Base-by-base conservation (phyloP, 345 rosid species). In the Syzygium aqueum region DNA sequence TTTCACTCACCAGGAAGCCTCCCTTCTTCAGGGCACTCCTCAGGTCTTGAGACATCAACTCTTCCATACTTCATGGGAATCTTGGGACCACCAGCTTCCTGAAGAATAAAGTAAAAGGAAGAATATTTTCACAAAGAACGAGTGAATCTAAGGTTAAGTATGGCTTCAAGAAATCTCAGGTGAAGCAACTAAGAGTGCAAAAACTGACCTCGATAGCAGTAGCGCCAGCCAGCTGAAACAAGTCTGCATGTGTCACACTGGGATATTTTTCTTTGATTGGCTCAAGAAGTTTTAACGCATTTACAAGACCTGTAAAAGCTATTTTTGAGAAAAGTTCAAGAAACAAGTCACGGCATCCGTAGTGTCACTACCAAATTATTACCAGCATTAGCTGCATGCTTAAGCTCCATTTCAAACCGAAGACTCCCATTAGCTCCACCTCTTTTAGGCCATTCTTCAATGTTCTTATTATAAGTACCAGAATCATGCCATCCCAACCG, bases 401-500 rank as follows among this genome's bases (percentile, higher is more conserved):
- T 97, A 85, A 97, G 96, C 93, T 97, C 99, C 90, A 91, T 86
- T 86, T 97, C 99, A 90, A 94, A 95, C 88, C 98, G 92, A 88
- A 97, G 95, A 90, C 99, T 97, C 87, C 96, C 99, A 73, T 97
- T 95, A 61, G 98, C 98, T 88, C 99, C 99, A 87, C 99, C 99
- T 88, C 97, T 94, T 89, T 56, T 91, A 77, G 99, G 99, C 97
- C 97, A 97, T 86, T 96, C 99, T 89, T 94, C 94, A 22, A 96
- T 93, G 93, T 92, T 94, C 92, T 95, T 97, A 94, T 96, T 94
- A 84, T 95, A 97, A 21, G 99, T 97, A 77, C 99, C 99, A 4
- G 99, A 95, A 89, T 96, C 99, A 84, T 97, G 99, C 99, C 99
- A 96, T 73, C 99, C 99, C 67, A 96, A 84, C 63, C 99, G 98